A percentile compares a stretch with the other conserved stretches of the same genome.
Conservation (phyloP, 192 early-diverging fungal genomes). For the Rhizophlyctis rosea region DNA sequence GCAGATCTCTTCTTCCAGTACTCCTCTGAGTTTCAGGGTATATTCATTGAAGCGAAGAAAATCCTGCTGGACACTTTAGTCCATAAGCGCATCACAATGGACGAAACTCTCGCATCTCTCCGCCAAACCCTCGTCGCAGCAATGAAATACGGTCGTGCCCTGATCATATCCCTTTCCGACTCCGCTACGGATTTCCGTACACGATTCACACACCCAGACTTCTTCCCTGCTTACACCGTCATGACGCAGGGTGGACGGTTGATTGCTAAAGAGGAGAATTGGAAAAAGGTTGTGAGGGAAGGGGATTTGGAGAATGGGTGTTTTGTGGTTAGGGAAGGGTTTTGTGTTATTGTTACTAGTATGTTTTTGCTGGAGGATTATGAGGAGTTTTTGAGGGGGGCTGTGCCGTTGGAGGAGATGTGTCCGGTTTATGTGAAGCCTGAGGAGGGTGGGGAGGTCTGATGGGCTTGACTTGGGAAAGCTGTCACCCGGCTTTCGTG, state of each 20-base stretch:
- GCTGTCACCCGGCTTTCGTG: too few relatives aligned
- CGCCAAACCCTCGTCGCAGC: slow-evolving; percentile 27
- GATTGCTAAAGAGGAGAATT: slow-evolving; percentile 17
- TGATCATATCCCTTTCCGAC: slow-evolving; percentile 34
- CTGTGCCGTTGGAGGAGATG: slow-evolving; percentile 22
- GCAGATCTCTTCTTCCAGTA: slow-evolving; percentile 38
- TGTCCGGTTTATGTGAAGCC: slow-evolving; percentile 23
- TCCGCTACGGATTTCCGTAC: slow-evolving; percentile 29
- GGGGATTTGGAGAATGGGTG: slow-evolving; percentile 19
- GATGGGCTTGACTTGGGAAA: too few relatives aligned
- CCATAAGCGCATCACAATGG: slow-evolving; percentile 24
- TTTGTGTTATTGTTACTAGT: slow-evolving; percentile 31
- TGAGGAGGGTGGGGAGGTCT: too few relatives aligned
- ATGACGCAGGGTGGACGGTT: slow-evolving; percentile 17
- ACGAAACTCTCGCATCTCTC: slow-evolving; percentile 24
- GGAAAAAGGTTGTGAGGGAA: slow-evolving; percentile 18
- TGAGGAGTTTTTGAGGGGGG: slow-evolving; percentile 28
- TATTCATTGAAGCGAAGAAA: slow-evolving; percentile 37
- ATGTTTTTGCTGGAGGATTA: slow-evolving; percentile 37
- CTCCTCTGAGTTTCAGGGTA: slow-evolving; percentile 28
- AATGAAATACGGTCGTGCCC: slow-evolving; percentile 31
- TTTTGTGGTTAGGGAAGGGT: slow-evolving; percentile 28
- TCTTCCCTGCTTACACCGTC: slow-evolving; percentile 24
- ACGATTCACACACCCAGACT: slow-evolving; percentile 23
- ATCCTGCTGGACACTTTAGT: slow-evolving; percentile 28